Evolutionary conservation across 2,329 filamentous ascomycete species (phyloP).

Genomic region (Aspergillus glaucus): DNA sequence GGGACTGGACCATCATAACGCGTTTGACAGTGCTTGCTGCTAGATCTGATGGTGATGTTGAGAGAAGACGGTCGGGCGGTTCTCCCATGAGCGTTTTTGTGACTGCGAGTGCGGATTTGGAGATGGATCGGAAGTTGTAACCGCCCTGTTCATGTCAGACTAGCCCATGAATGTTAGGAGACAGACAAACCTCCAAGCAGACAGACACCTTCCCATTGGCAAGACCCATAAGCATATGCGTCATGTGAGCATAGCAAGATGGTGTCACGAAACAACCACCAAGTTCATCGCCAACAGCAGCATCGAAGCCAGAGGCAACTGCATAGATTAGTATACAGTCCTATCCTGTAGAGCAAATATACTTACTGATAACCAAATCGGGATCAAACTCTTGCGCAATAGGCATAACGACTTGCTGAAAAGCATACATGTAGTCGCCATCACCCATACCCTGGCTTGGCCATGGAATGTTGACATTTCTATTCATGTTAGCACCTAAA

Average conservation of each 20-base stretch:
- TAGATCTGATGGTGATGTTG: conserved; percentile 42
- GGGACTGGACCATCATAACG: conserved; percentile 54
- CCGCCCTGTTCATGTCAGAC: conserved; percentile 53
- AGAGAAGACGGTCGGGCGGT: conserved; percentile 60
- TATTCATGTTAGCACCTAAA: conserved; percentile 14
- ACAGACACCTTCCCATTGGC: conserved; percentile 85
- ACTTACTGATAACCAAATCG: conserved; percentile 71
- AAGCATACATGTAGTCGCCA: conserved; percentile 92
- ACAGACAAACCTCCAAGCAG: conserved; percentile 61
- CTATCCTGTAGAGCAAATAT: not conserved
- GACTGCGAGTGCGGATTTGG: conserved; percentile 83
- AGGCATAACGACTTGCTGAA: conserved; percentile 93
- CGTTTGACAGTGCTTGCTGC: conserved; percentile 53
- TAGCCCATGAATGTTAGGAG: not conserved
- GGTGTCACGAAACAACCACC: conserved; percentile 91
- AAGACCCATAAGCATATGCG: conserved; percentile 95
- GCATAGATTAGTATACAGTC: conserved; percentile 9
- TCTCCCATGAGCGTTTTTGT: conserved; percentile 93
- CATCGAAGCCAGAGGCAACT: conserved; percentile 93
- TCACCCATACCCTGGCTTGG: conserved; percentile 75
- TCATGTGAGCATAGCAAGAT: conserved; percentile 94
- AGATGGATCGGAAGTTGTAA: conserved; percentile 90
- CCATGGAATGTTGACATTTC: conserved; percentile 66
- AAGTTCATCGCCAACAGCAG: conserved; percentile 84
- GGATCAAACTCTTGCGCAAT: conserved; percentile 90